Conservation (phyloP, 345 rosid genomes). For the Laguncularia racemosa region DNA sequence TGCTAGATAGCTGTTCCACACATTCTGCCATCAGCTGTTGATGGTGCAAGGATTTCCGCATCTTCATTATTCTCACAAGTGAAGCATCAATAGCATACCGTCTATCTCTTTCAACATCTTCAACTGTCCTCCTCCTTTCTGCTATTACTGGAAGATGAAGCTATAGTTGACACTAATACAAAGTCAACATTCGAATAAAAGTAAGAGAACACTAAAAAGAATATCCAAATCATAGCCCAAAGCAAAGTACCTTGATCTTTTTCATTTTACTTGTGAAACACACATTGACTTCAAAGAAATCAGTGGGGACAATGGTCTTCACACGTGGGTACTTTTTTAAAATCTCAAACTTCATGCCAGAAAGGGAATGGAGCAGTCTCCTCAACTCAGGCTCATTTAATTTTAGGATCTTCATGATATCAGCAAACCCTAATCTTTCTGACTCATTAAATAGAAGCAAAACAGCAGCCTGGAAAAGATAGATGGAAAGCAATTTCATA, state of each 20-base stretch:
- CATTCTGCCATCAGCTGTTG: constrained; percentile 36
- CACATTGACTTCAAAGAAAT: constrained; percentile 30
- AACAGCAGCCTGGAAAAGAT: constrained; percentile 25
- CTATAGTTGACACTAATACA: constrained; percentile 10
- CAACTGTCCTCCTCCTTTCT: constrained; percentile 27
- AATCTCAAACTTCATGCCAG: constrained; percentile 34
- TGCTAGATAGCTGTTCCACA: constrained; percentile 26
- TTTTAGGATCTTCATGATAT: constrained; percentile 28
- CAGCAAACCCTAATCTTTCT: constrained; percentile 29
- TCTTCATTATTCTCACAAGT: constrained; percentile 43
- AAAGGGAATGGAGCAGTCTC: constrained; percentile 35
- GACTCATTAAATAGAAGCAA: constrained; percentile 32
- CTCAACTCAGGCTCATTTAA: constrained; percentile 25
- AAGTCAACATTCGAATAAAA: background rate
- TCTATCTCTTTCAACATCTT: constrained; percentile 34
- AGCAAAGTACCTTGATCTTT: constrained; percentile 30
- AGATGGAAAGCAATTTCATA: background rate
- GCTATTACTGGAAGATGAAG: constrained; percentile 30
- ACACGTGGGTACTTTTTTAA: constrained; percentile 27
- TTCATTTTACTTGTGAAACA: constrained; percentile 32
- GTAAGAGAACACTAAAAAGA: background rate
- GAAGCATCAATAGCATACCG: constrained; percentile 34
- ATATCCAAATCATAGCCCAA: background rate
- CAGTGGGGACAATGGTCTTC: constrained; percentile 24
- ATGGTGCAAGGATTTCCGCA: constrained; percentile 31